These are phyloP conservation scores for Fusarium nygamai DNA, from an alignment of 2,329 filamentous ascomycete genomes.

Conservation along the genomic window DNA sequence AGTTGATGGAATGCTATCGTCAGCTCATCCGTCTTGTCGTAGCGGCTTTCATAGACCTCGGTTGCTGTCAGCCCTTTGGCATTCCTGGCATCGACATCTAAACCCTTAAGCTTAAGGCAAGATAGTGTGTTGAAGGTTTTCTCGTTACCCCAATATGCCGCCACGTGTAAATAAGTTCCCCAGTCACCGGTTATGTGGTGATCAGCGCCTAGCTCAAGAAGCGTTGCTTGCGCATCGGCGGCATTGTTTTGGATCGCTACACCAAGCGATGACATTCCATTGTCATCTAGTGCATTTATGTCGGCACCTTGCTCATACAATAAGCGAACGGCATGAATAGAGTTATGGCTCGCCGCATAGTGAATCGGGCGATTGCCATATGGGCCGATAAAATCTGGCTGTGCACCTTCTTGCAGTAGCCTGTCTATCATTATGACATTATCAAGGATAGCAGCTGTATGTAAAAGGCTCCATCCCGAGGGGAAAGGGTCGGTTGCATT, in stretches of 20 bases:
- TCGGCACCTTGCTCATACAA: background rate
- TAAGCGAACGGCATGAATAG: rapidly evolving
- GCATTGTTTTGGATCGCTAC: background rate
- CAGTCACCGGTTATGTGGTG: background rate
- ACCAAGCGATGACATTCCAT: background rate
- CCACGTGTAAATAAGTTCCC: background rate
- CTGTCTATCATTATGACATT: background rate
- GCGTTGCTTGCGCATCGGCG: rapidly evolving
- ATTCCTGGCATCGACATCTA: background rate
- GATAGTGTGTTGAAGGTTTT: background rate
- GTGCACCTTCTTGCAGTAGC: rapidly evolving
- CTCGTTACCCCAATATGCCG: background rate
- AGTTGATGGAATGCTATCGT: background rate
- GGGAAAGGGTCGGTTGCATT: rapidly evolving
- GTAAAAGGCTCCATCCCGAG: background rate
- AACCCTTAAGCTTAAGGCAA: background rate
- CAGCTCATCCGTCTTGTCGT: background rate
- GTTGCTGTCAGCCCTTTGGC: background rate
- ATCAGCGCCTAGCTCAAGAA: background rate
- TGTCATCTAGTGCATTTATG: rapidly evolving
- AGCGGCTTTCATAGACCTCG: background rate
- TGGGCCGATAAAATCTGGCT: background rate
- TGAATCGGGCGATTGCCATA: background rate
- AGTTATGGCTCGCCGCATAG: background rate
- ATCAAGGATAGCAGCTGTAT: background rate